Conservation (phyloP, 257 asterid species). For the Salvia hispanica region DNA sequence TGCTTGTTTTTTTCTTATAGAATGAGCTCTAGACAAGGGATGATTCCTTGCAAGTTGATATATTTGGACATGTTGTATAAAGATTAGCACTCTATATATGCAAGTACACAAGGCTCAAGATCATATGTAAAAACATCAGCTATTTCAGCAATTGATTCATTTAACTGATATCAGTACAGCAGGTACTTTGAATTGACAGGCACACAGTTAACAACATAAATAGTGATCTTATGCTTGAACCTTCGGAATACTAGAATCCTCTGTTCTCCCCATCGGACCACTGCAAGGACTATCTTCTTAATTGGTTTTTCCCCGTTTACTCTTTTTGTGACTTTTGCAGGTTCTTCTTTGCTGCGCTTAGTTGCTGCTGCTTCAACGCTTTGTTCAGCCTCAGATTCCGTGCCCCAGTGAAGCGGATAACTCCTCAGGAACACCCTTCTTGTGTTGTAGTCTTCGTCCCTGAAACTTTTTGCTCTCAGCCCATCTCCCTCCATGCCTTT, state of each 20-base stretch:
- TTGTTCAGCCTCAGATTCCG: conserved; percentile 50
- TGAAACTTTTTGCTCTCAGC: conserved; percentile 61
- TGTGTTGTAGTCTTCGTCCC: conserved; percentile 65
- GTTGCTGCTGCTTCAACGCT: conserved; percentile 30
- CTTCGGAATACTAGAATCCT: conserved; percentile 59
- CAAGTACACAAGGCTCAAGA: conserved; percentile 16
- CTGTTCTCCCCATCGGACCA: conserved; percentile 72
- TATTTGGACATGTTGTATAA: neutral
- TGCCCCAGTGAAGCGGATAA: conserved; percentile 71
- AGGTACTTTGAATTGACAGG: conserved; percentile 60
- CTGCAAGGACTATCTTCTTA: conserved; percentile 57
- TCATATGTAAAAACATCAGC: conserved; percentile 15
- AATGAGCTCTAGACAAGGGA: neutral
- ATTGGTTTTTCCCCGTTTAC: conserved; percentile 40
- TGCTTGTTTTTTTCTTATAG: neutral
- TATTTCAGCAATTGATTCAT: conserved; percentile 33
- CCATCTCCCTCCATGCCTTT: conserved; percentile 46
- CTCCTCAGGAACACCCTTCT: conserved; percentile 84
- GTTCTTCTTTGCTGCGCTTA: conserved; percentile 25
- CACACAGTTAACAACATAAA: conserved; percentile 66
- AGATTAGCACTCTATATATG: neutral
- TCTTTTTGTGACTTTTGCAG: conserved; percentile 31
- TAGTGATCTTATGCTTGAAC: conserved; percentile 65
- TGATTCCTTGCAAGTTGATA: neutral
- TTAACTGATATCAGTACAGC: conserved; percentile 56